phyloP scores from a whole-genome alignment of 345 rosid species.

The Rubroshorea leprosula region DNA sequence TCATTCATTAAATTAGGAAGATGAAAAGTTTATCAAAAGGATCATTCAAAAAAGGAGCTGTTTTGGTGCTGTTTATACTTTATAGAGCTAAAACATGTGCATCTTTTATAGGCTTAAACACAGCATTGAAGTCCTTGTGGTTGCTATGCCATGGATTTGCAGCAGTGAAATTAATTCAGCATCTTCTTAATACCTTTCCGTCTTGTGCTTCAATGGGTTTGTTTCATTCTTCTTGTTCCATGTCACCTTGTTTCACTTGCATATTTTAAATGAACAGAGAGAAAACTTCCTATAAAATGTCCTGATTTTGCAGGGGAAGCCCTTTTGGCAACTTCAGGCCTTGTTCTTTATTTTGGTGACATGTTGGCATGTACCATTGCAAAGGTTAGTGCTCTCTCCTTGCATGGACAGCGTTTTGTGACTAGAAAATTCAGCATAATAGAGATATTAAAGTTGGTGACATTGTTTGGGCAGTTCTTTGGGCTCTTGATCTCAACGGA shows the following conservation, averaged over 20 bases:
- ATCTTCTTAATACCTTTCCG: slow-evolving; percentile 65
- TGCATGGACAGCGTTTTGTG: slow-evolving; percentile 10
- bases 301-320: slow-evolving; percentile 60
- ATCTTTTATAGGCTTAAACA: slow-evolving; percentile 48
- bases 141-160: slow-evolving; percentile 71
- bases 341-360: slow-evolving; percentile 87
- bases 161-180: slow-evolving; percentile 58
- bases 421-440: slow-evolving; percentile 13
- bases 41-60: not conserved
- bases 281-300: not conserved
- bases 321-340: slow-evolving; percentile 73
- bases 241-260: not conserved
- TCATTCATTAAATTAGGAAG: not conserved
- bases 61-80: not conserved
- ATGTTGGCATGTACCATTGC: slow-evolving; percentile 63
- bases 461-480: slow-evolving; percentile 40
- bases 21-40: not conserved
- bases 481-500: slow-evolving; percentile 37
- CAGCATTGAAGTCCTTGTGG: slow-evolving; percentile 53
- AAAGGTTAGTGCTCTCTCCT: slow-evolving; percentile 47
- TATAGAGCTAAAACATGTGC: not conserved
- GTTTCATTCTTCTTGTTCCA: slow-evolving; percentile 15
- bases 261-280: not conserved
- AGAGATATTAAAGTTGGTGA: slow-evolving; percentile 14
- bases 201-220: slow-evolving; percentile 88